phyloP scores from a whole-genome alignment of 2,329 filamentous ascomycete species.

The Verticillium nonalfalfae region DNA sequence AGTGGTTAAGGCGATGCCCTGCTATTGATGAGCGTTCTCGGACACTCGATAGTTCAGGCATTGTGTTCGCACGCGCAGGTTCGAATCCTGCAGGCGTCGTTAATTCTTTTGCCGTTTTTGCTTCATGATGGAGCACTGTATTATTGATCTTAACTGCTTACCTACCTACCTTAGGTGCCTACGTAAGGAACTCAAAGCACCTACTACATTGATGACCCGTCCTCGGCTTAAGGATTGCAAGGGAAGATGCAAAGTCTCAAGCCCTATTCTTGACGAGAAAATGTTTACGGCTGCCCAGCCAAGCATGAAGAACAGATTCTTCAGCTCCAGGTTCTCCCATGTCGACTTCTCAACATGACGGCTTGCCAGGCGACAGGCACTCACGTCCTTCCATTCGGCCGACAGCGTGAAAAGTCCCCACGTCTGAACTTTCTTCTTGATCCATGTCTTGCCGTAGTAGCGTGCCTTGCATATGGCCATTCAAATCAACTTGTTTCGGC shows the following conservation, averaged over 20 bases:
- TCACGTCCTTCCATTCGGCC: not conserved
- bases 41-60: not conserved
- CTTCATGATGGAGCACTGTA: no score
- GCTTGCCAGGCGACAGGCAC: not conserved
- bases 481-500: not conserved
- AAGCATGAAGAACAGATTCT: not conserved
- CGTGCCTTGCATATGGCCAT: not conserved
- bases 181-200: no score
- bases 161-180: no score
- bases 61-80: not conserved
- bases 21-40: not conserved
- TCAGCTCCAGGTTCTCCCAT: not conserved
- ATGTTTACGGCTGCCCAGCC: not conserved
- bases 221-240: no score
- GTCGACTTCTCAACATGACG: not conserved
- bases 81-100: not conserved
- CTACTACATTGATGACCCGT: no score
- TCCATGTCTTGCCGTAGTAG: not conserved
- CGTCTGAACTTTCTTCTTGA: not conserved
- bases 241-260: no score
- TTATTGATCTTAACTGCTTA: no score
- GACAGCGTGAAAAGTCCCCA: not conserved
- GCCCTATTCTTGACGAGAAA: no score
- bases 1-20: not conserved
- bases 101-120: not conserved